phyloP scores from a whole-genome alignment of 2,329 filamentous ascomycete genomes.

The Fusarium veterinarium region DNA sequence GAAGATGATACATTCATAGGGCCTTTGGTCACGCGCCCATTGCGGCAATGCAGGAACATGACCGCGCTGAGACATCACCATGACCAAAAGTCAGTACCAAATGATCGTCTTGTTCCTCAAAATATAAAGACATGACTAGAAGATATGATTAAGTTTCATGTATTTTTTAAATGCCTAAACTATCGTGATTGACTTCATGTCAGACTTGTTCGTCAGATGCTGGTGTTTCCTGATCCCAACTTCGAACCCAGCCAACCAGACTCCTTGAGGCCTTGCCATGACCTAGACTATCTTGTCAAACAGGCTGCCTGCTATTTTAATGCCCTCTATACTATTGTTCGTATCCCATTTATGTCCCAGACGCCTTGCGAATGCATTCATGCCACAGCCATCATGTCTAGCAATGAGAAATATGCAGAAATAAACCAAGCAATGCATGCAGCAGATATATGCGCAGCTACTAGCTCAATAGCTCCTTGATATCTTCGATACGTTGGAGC shows the following conservation, averaged over 20 bases:
- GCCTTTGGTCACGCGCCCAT: slow-evolving; percentile 28
- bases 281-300: slow-evolving; percentile 10
- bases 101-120: slow-evolving; percentile 21
- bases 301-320: slow-evolving; percentile 1
- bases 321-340: slow-evolving; percentile 11
- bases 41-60: slow-evolving; percentile 38
- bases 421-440: neutral
- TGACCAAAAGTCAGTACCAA: slow-evolving; percentile 26
- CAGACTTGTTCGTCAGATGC: slow-evolving; percentile 39
- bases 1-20: slow-evolving; percentile 28
- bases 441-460: neutral
- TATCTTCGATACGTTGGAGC: slow-evolving; percentile 89
- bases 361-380: slow-evolving; percentile 32
- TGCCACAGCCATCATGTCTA: neutral
- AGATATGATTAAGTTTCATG: slow-evolving; percentile 17
- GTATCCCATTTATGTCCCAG: slow-evolving; percentile 17
- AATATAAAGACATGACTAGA: slow-evolving; percentile 24
- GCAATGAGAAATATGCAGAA: neutral
- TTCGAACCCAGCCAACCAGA: slow-evolving; percentile 12
- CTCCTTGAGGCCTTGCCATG: slow-evolving; percentile 12
- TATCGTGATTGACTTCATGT: slow-evolving; percentile 35
- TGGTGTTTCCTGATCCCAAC: slow-evolving; percentile 24
- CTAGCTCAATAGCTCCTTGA: slow-evolving; percentile 85
- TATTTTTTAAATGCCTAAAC: slow-evolving; percentile 6
- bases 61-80: slow-evolving; percentile 33